Percentiles rank a stretch among this genome's conserved stretches.
Conservation (phyloP, 2,329 filamentous ascomycete species). For the Tolypocladium guangdongense region DNA sequence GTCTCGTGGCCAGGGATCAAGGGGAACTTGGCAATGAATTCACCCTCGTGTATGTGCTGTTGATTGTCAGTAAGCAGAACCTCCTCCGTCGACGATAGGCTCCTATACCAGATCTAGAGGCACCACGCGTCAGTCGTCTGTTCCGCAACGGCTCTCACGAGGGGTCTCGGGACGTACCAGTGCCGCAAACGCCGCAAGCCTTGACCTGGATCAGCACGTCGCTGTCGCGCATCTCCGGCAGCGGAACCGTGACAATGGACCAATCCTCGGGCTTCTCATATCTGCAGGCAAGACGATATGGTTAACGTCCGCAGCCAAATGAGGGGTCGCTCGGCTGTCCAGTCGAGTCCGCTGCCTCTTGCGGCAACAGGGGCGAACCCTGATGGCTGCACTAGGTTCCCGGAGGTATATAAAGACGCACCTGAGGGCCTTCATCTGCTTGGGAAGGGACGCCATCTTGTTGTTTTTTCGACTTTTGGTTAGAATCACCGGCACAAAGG, state of each 20-base stretch:
- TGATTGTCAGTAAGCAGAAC: not conserved
- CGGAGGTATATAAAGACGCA: constrained; percentile 20
- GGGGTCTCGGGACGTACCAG: constrained; percentile 27
- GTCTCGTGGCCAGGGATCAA: constrained; percentile 60
- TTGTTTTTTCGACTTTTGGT: not conserved
- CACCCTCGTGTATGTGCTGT: constrained; percentile 54
- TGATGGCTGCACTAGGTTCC: constrained; percentile 9
- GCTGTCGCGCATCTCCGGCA: constrained; percentile 47
- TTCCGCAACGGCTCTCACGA: not conserved
- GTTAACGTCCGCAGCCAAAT: not conserved
- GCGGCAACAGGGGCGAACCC: constrained; percentile 4
- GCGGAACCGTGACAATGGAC: constrained; percentile 49
- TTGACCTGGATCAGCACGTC: constrained; percentile 58
- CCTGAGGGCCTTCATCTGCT: constrained; percentile 52
- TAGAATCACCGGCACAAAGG: not conserved
- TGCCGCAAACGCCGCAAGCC: constrained; percentile 53
- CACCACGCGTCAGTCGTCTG: constrained; percentile 9
- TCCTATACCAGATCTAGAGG: constrained; percentile 23
- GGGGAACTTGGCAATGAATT: constrained; percentile 54
- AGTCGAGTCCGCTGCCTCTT: not conserved
- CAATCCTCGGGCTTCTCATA: constrained; percentile 54
- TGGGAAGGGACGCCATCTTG: constrained; percentile 30
- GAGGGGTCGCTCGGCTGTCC: not conserved
- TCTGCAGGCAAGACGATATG: constrained; percentile 14
- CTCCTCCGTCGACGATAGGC: not conserved